phyloP scores from a whole-genome alignment of 306 rosid genomes.

The Myrica gale region DNA sequence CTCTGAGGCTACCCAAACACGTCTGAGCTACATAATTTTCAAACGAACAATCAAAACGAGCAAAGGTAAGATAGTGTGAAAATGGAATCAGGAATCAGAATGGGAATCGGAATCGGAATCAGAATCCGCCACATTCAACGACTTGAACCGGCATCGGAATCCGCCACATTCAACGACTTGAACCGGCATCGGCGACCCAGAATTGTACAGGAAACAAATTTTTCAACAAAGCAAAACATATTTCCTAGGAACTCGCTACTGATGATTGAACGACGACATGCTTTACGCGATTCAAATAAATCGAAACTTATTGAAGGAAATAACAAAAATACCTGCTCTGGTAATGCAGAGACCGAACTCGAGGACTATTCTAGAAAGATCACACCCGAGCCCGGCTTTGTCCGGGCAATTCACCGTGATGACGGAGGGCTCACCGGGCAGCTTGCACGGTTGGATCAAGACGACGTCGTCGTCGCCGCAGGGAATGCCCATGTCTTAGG shows the following conservation, averaged over 20 bases:
- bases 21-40: background rate
- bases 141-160: no score
- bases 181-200: no score
- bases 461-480: slow-evolving; percentile 73
- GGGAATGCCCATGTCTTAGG: slow-evolving; percentile 55
- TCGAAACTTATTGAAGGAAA: background rate
- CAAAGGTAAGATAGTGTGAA: no score
- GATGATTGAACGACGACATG: no score
- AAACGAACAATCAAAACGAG: background rate
- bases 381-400: slow-evolving; percentile 82
- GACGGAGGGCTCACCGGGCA: slow-evolving; percentile 42
- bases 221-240: background rate
- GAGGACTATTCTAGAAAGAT: slow-evolving; percentile 62
- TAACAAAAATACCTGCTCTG: slow-evolving; percentile 52
- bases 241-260: background rate
- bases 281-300: no score
- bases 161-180: no score
- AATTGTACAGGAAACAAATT: no score
- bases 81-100: no score
- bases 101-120: no score
- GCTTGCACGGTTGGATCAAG: slow-evolving; percentile 47
- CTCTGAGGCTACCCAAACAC: background rate
- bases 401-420: slow-evolving; percentile 83
- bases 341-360: slow-evolving; percentile 69
- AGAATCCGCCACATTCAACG: no score